A percentile compares a stretch with the other conserved stretches of the same genome.
phyloP scores from a whole-genome alignment of 176 grass and related monocot species.

The Ananas comosus region DNA sequence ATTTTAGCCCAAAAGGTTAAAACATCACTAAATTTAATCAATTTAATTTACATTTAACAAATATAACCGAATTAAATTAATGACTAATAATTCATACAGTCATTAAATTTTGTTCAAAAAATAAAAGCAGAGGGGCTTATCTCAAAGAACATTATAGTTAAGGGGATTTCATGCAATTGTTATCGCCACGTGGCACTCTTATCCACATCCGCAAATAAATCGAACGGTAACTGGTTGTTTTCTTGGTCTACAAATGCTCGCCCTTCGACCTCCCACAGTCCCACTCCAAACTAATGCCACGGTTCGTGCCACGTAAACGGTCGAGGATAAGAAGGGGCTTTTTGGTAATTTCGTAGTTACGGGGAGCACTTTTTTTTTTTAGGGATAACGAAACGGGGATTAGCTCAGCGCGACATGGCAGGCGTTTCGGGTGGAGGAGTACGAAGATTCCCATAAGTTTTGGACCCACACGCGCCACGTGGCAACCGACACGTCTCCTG shows the following conservation, averaged over 20 bases:
- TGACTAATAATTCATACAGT: no score
- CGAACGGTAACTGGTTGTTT: background rate
- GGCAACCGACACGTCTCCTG: background rate
- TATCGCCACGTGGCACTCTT: slow-evolving; percentile 3
- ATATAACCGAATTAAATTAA: no score
- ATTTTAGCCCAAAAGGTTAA: no score
- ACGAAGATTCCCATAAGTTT: background rate
- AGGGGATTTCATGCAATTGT: no score
- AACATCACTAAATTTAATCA: no score
- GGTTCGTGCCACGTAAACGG: background rate
- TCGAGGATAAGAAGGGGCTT: background rate
- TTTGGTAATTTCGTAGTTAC: slow-evolving; percentile 4
- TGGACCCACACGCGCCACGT: background rate
- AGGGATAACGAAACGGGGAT: background rate
- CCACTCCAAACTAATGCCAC: background rate
- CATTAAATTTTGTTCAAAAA: no score
- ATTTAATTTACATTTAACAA: no score
- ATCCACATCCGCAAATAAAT: slow-evolving; percentile 7
- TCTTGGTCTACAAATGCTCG: background rate
- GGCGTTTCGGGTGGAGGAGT: background rate
- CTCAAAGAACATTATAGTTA: no score
- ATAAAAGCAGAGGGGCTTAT: no score
- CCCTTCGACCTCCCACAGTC: background rate
- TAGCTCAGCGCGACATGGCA: background rate
- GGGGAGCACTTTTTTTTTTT: background rate